These are phyloP conservation scores for Arabidopsis suecica DNA, from an alignment of 345 rosid genomes.

Conservation along the genomic window DNA sequence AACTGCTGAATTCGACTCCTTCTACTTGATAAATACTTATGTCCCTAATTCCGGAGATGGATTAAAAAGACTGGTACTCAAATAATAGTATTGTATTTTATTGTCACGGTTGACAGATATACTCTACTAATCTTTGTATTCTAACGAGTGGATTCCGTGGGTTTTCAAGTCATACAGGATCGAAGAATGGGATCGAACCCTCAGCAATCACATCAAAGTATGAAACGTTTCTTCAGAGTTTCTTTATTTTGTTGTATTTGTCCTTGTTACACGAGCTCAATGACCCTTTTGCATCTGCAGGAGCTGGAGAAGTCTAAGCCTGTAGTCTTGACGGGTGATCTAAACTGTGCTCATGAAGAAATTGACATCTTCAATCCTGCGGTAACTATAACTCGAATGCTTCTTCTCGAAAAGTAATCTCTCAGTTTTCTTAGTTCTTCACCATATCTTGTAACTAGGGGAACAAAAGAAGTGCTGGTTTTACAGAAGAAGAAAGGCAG, in stretches of 20 bases:
- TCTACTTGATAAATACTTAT: conserved; percentile 70
- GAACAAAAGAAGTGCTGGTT: conserved; percentile 93
- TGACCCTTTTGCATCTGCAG: conserved; percentile 45
- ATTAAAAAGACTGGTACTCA: conserved; percentile 85
- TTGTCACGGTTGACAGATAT: conserved; percentile 23
- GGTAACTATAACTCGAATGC: conserved; percentile 50
- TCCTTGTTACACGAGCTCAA: conserved; percentile 3
- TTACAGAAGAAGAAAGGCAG: conserved; percentile 82
- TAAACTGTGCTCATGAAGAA: conserved; percentile 96
- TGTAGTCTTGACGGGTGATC: conserved; percentile 92
- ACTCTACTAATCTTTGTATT: conserved; percentile 3
- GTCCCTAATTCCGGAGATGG: conserved; percentile 99
- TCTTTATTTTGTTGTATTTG: not conserved
- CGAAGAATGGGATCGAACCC: conserved; percentile 79
- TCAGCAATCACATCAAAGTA: conserved; percentile 83
- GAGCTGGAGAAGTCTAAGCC: conserved; percentile 95
- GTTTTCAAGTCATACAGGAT: conserved; percentile 71
- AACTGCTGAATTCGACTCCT: conserved; percentile 85
- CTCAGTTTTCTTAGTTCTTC: conserved; percentile 22
- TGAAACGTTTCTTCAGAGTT: conserved; percentile 33
- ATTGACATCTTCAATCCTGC: conserved; percentile 87
- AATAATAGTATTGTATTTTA: not conserved
- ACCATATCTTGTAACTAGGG: conserved; percentile 54
- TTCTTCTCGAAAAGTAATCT: conserved; percentile 5
- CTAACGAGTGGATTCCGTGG: conserved; percentile 13